Base-by-base conservation (phyloP, 2,329 filamentous ascomycete genomes). In the Coniella lustricola region DNA sequence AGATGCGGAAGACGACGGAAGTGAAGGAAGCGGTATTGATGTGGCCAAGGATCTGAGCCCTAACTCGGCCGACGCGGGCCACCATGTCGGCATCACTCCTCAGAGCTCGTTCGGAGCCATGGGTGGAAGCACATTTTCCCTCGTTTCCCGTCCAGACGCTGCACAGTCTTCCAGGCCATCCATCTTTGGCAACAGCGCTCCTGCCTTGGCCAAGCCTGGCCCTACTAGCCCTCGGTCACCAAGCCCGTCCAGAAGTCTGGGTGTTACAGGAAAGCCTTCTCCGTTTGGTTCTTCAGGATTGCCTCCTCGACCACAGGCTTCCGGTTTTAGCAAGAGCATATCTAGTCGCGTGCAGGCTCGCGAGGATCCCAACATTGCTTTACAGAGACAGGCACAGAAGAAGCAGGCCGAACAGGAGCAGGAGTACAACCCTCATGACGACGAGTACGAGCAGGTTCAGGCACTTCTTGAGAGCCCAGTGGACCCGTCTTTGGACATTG, bases 371-470 rank as follows among this genome's bases (percentile, higher is more conserved):
- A 75, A 75, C 45, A 61, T 76, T 46, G 65, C 68, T 37, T 73
- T 75, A 54, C 74, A 78, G 55, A 71, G 71, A 44, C 74, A 70
- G 57, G 63, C 72, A 3, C 75, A 72, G 56, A 76, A 74, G 38
- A 74, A 70, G 54, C 75, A 76, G 51, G 75, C 80, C 56, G 76
- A 73, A 1, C 77, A 80, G 50, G 76, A 81, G 59, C 69, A 69
- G 4, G 74, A 29, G 25, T 29, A 75, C 51, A 68, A 77, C 3
- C 68, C 87, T 2, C 68, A 79, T 18, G 81, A 87, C 48, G 79
- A 87, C 44, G 84, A 88, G 21, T 82, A 86, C 48, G 79, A 87
- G 46, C 84, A 87, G 54, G 84, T 87, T 54, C 82, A 85, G 21
- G 75, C 79, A 29, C 76, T 86, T 20, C 81, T 61, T 40, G 57